A percentile compares a stretch with the other conserved stretches of the same genome.
These are phyloP conservation scores for Oryza australiensis DNA, from an alignment of 176 grass and related monocot genomes.

Conservation along the genomic window DNA sequence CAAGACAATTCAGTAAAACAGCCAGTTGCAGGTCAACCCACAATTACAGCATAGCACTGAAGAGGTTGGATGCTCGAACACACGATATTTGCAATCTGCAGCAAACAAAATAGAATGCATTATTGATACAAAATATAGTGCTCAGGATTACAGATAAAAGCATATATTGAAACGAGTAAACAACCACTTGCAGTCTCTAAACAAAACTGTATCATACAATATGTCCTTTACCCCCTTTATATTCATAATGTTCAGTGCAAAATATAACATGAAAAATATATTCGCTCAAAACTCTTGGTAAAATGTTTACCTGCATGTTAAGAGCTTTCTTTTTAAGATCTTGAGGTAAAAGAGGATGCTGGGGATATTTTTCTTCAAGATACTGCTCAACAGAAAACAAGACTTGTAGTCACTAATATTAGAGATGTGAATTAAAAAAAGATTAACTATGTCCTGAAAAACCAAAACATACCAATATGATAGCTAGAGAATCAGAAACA, in stretches of 20 bases:
- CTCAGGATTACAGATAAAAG: not conserved
- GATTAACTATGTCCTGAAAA: slow-evolving; percentile 1
- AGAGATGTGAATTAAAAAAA: not conserved
- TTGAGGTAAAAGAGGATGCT: slow-evolving; percentile 64
- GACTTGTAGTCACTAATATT: not conserved
- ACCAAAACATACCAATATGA: slow-evolving; percentile 51
- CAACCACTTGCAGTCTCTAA: not conserved
- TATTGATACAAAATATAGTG: not conserved
- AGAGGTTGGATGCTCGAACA: slow-evolving; percentile 83
- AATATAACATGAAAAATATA: not conserved
- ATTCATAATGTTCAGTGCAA: not conserved
- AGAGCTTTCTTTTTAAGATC: slow-evolving; percentile 77
- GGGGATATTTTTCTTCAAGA: slow-evolving; percentile 88
- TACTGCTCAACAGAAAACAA: slow-evolving; percentile 53
- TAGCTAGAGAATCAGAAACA: slow-evolving; percentile 81
- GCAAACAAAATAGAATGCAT: slow-evolving; percentile 23
- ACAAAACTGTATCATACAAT: not conserved
- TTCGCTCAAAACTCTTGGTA: not conserved
- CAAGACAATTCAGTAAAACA: not conserved
- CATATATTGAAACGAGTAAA: not conserved
- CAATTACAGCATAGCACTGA: slow-evolving; percentile 58
- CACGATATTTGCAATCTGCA: slow-evolving; percentile 88
- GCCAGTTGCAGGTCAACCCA: slow-evolving; percentile 36
- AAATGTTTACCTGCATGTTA: slow-evolving; percentile 73
- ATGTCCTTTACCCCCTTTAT: not conserved